A percentile compares a stretch with the other conserved stretches of the same genome.
Conservation (phyloP, 129 eudicot genomes). For the Lactuca saligna region DNA sequence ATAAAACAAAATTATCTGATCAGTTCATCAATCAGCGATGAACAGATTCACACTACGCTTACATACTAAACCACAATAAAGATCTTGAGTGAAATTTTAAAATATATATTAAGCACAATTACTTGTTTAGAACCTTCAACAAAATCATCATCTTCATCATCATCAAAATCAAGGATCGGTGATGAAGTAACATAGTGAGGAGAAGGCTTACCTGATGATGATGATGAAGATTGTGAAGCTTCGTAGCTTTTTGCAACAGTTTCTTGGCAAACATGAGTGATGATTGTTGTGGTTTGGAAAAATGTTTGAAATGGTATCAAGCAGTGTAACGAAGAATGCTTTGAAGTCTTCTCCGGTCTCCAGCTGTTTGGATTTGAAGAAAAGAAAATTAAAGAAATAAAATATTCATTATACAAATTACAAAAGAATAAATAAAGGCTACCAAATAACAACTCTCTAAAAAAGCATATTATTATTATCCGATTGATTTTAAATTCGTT, state of each 20-base stretch:
- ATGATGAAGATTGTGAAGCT: slow-evolving; percentile 32
- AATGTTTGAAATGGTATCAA: slow-evolving; percentile 7
- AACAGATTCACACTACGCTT: slow-evolving; percentile 4
- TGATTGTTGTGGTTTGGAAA: slow-evolving; percentile 6
- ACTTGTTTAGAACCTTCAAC: slow-evolving; percentile 5
- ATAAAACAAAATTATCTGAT: slow-evolving; percentile 6
- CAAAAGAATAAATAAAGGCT: too few species aligned
- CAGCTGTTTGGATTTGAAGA: slow-evolving; percentile 20
- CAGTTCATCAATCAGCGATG: background rate
- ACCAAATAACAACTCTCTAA: background rate
- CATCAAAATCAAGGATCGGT: slow-evolving; percentile 12
- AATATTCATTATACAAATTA: too few species aligned
- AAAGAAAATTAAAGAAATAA: background rate
- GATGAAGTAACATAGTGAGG: background rate
- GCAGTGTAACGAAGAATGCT: background rate
- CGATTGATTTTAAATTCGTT: background rate
- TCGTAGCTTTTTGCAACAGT: slow-evolving; percentile 67
- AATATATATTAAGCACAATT: background rate
- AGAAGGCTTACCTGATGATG: slow-evolving; percentile 38
- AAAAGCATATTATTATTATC: background rate
- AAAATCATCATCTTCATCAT: slow-evolving; percentile 6
- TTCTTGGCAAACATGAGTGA: slow-evolving; percentile 74
- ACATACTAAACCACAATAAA: slow-evolving; percentile 1
- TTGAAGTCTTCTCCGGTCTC: slow-evolving; percentile 40
- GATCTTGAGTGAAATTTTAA: background rate